Evolutionary conservation across 139 green algal species (phyloP).

Genomic region (Nannochloris sp.): DNA sequence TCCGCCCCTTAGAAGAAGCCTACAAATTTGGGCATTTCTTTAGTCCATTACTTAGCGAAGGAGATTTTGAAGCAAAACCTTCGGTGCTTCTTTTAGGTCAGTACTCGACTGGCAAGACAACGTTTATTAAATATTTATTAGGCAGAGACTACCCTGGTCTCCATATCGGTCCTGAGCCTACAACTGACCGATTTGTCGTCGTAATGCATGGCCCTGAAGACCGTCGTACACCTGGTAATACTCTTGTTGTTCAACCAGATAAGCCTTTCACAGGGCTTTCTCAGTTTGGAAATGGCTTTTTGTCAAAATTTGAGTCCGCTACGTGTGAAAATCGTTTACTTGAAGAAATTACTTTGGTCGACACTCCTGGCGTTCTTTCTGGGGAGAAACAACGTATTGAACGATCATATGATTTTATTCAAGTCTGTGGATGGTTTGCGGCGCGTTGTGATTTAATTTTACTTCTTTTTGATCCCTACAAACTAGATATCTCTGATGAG

Average conservation of each 20-base stretch:
- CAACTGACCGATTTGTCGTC: conserved; percentile 96
- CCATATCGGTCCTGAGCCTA: conserved; percentile 95
- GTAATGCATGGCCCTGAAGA: conserved; percentile 76
- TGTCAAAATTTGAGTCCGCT: conserved; percentile 85
- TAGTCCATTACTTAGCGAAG: conserved; percentile 66
- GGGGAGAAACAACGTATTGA: conserved; percentile 95
- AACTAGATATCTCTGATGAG: conserved; percentile 92
- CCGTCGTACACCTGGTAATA: conserved; percentile 88
- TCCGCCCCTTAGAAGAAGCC: conserved; percentile 78
- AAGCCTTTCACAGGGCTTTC: conserved; percentile 67
- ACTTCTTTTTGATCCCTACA: conserved; percentile 97
- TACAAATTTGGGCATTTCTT: conserved; percentile 95
- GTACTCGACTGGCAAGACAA: conserved; percentile 96
- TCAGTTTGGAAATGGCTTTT: conserved; percentile 77
- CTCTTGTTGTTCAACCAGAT: conserved; percentile 88
- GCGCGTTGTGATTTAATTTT: conserved; percentile 91
- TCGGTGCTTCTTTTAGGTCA: conserved; percentile 94
- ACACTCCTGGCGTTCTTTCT: conserved; percentile 89
- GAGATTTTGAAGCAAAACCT: conserved; percentile 96
- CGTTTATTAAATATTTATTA: conserved; percentile 95
- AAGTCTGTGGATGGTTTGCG: conserved; percentile 87
- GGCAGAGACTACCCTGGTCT: conserved; percentile 82
- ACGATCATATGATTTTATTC: conserved; percentile 90
- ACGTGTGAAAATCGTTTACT: conserved; percentile 76
- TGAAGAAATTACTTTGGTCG: conserved; percentile 86